These are phyloP conservation scores for Protomyces inundatus DNA, from an alignment of 1,139 yeast genomes.

Conservation along the genomic window DNA sequence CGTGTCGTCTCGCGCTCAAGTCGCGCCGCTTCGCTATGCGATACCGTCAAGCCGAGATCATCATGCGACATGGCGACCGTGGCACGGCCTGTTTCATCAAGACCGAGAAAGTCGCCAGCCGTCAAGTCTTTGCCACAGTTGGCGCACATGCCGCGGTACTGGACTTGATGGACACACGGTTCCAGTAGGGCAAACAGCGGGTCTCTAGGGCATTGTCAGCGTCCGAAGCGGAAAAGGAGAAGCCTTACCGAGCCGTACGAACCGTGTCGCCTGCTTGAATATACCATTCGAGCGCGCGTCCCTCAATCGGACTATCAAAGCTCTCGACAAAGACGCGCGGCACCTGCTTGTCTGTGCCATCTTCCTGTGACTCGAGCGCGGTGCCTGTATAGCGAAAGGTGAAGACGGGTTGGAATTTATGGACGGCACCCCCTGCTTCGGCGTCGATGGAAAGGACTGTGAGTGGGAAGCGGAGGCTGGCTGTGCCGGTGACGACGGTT, in stretches of 20 bases:
- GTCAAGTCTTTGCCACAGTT: conserved; percentile 67
- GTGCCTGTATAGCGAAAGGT: conserved; percentile 59
- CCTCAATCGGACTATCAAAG: conserved; percentile 80
- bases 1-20: conserved; percentile 66
- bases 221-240: neutral
- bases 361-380: conserved; percentile 34
- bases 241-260: conserved; percentile 27
- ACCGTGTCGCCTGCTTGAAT: conserved; percentile 59
- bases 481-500: conserved; percentile 8
- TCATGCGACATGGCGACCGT: conserved; percentile 88
- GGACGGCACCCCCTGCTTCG: conserved; percentile 46
- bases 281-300: conserved; percentile 51
- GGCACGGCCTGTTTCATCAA: conserved; percentile 67
- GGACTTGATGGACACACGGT: conserved; percentile 91
- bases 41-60: conserved; percentile 72
- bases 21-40: conserved; percentile 78
- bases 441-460: conserved; percentile 20
- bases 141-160: conserved; percentile 93
- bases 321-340: conserved; percentile 44
- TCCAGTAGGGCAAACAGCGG: conserved; percentile 48
- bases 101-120: conserved; percentile 61
- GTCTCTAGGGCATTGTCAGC: conserved; percentile 38
- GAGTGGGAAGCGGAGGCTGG: conserved; percentile 17
- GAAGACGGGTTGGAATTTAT: conserved; percentile 53
- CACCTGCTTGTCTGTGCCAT: conserved; percentile 35